Conservation (phyloP, 805 yeast genomes). For the Wickerhamomyces subpelliculosus region DNA sequence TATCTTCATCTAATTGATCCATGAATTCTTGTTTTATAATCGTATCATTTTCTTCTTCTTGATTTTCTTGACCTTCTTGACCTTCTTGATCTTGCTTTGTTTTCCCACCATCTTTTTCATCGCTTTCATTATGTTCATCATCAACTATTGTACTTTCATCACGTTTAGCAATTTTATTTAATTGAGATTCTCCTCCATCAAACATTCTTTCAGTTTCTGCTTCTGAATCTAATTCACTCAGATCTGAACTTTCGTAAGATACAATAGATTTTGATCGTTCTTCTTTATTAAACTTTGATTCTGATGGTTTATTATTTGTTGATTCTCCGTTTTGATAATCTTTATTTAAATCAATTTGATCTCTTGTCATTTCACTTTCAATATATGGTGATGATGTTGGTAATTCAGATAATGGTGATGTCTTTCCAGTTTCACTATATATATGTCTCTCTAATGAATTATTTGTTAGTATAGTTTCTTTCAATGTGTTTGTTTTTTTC, state of each 20-base stretch:
- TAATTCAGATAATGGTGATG: slow-evolving; percentile 21
- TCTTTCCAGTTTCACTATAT: slow-evolving; percentile 17
- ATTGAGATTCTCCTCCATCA: slow-evolving; percentile 33
- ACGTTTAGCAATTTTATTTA: slow-evolving; percentile 34
- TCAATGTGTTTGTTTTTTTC: too few species aligned
- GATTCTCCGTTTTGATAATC: background rate
- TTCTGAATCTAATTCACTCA: slow-evolving; percentile 66
- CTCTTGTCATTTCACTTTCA: background rate
- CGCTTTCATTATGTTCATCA: slow-evolving; percentile 11
- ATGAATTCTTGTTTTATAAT: slow-evolving; percentile 18
- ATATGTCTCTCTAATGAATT: slow-evolving; percentile 2
- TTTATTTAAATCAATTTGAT: background rate
- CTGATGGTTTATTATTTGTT: too few species aligned
- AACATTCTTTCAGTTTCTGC: slow-evolving; percentile 92
- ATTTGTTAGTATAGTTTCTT: background rate
- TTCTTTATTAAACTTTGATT: background rate
- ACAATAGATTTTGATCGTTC: slow-evolving; percentile 16
- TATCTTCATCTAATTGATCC: slow-evolving; percentile 14
- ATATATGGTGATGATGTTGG: slow-evolving; percentile 19
- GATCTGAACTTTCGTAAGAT: slow-evolving; percentile 31
- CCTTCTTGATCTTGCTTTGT: slow-evolving; percentile 6
- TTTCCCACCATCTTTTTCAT: slow-evolving; percentile 16
- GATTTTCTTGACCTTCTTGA: slow-evolving; percentile 13
- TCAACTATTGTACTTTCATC: slow-evolving; percentile 21
- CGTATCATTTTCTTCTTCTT: slow-evolving; percentile 11